Evolutionary conservation across 495 filamentous ascomycete genomes (phyloP).

Genomic region (Bombardia bombarda): DNA sequence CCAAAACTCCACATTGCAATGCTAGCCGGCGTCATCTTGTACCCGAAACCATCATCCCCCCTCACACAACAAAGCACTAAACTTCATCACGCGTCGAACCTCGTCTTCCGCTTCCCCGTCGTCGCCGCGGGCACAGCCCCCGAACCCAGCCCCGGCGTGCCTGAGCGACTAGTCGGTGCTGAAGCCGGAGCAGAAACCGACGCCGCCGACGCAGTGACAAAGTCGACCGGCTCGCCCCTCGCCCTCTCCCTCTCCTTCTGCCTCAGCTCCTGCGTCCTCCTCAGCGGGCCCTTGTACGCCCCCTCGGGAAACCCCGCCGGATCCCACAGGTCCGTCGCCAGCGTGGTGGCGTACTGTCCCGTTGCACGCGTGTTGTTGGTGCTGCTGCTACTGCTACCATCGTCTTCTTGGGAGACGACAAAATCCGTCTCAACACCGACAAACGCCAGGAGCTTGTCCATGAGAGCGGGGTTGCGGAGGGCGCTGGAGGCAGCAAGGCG

Average conservation of each 20-base stretch:
- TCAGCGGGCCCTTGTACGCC: slow-evolving; percentile 68
- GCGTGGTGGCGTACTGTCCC: slow-evolving; percentile 66
- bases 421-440: slow-evolving; percentile 52
- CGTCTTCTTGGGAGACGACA: slow-evolving; percentile 31
- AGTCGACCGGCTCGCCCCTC: slow-evolving; percentile 60
- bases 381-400: no score
- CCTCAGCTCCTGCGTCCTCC: slow-evolving; percentile 54
- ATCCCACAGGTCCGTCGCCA: slow-evolving; percentile 62
- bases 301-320: slow-evolving; percentile 55
- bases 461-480: slow-evolving; percentile 71
- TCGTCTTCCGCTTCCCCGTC: slow-evolving; percentile 38
- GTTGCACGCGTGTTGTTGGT: slow-evolving; percentile 1
- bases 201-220: slow-evolving; percentile 50
- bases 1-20: no score
- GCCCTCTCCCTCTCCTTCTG: slow-evolving; percentile 50
- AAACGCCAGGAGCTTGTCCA: slow-evolving; percentile 73
- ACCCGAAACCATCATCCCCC: no score
- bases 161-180: background rate
- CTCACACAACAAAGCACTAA: no score
- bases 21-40: no score
- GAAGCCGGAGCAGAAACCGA: background rate
- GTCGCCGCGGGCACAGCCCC: slow-evolving; percentile 18
- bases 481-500: slow-evolving; percentile 63
- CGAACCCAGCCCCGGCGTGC: slow-evolving; percentile 2
- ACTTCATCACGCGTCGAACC: slow-evolving; percentile 36